phyloP scores from a whole-genome alignment of 1,139 yeast genomes.

The Kodamaea derodonti region DNA sequence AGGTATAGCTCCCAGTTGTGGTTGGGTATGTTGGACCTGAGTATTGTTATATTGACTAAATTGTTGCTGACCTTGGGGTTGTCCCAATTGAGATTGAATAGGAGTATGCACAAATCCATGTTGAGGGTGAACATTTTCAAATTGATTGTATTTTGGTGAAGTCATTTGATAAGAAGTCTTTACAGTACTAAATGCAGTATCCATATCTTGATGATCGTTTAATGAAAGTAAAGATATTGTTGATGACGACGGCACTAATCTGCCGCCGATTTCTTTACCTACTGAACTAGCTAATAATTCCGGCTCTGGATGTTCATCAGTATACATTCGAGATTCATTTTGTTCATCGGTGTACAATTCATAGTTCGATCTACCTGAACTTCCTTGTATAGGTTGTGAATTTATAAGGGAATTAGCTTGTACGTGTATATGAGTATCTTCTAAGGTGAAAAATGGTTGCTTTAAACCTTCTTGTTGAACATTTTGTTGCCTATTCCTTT shows the following conservation, averaged over 20 bases:
- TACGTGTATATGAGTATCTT: conserved; percentile 8
- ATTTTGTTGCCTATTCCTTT: conserved; percentile 5
- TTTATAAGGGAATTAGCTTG: conserved; percentile 5
- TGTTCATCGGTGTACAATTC: neutral
- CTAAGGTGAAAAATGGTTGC: conserved; percentile 8
- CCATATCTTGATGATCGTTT: conserved; percentile 18
- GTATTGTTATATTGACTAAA: conserved; percentile 7
- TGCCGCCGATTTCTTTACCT: conserved; percentile 48
- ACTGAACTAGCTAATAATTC: conserved; percentile 52
- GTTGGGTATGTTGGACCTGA: conserved; percentile 3
- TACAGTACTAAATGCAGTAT: conserved; percentile 6
- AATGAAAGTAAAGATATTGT: conserved; percentile 51
- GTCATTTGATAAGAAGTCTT: conserved; percentile 3
- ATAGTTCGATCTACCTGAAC: neutral
- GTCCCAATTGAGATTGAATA: neutral
- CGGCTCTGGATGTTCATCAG: conserved; percentile 51
- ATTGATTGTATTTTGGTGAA: conserved; percentile 5
- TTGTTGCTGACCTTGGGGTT: conserved; percentile 4
- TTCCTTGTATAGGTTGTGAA: conserved; percentile 1
- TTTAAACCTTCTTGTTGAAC: neutral
- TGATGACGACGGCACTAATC: conserved; percentile 51
- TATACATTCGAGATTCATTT: conserved; percentile 2
- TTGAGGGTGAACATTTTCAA: too few relatives aligned
- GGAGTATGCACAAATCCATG: too few relatives aligned
- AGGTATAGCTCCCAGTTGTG: conserved; percentile 8